phyloP scores from a whole-genome alignment of 1,284 basidiomycete genomes.

The Cutaneotrichosporon sp. region DNA sequence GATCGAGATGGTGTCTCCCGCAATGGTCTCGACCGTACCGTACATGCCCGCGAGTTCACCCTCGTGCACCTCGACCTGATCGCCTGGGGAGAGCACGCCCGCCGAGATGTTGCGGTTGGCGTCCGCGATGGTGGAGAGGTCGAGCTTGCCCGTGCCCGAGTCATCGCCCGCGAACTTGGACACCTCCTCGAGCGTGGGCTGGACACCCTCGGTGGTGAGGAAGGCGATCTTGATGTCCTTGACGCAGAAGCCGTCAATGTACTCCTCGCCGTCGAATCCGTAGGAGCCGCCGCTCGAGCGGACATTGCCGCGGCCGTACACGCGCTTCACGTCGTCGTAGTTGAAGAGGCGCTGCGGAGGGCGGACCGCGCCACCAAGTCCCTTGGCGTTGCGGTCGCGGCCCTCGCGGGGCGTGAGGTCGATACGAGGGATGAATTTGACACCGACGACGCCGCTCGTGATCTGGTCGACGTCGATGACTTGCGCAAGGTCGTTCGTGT shows the following conservation, averaged over 20 bases:
- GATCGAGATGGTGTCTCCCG: constrained; percentile 83
- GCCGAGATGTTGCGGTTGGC: constrained; percentile 56
- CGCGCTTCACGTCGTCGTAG: constrained; percentile 86
- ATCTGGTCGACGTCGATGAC: constrained; percentile 94
- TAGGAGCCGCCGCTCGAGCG: constrained; percentile 67
- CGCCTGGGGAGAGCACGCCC: constrained; percentile 91
- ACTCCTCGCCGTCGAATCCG: constrained; percentile 91
- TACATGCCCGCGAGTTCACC: constrained; percentile 93
- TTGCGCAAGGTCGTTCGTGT: constrained; percentile 92
- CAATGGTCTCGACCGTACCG: constrained; percentile 87
- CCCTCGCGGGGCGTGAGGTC: constrained; percentile 90
- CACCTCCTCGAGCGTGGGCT: constrained; percentile 95
- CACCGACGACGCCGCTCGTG: constrained; percentile 67
- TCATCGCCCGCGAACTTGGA: constrained; percentile 73
- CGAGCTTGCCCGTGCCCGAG: constrained; percentile 37
- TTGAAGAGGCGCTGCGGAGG: constrained; percentile 94
- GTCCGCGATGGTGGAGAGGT: constrained; percentile 51
- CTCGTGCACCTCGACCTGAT: constrained; percentile 96
- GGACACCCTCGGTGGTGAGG: constrained; percentile 83
- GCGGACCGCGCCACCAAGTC: constrained; percentile 53
- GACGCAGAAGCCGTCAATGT: constrained; percentile 91
- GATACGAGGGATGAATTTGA: constrained; percentile 95
- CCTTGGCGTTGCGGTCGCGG: constrained; percentile 61
- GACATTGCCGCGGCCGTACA: constrained; percentile 76
- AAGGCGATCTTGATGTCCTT: constrained; percentile 89